Conservation (phyloP, 2,329 filamentous ascomycete genomes). For the Stromatinia cepivora region DNA sequence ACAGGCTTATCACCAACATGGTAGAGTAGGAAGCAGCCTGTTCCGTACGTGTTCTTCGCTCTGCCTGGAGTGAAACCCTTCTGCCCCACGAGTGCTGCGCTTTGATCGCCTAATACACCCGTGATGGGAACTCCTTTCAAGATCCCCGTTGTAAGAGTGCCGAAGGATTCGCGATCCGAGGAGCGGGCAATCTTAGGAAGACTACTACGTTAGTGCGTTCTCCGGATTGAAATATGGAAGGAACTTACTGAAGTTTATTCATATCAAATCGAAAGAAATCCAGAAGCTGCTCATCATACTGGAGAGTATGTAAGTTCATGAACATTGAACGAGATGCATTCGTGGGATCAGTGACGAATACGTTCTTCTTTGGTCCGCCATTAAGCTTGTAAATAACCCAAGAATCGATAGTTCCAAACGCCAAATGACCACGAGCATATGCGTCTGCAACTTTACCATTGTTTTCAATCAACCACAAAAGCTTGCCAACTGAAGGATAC, state of each 20-base stretch:
- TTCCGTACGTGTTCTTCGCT: constrained; percentile 86
- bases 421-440: constrained; percentile 73
- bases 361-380: constrained; percentile 61
- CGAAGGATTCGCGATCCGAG: constrained; percentile 68
- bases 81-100: constrained; percentile 76
- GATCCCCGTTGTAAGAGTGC: constrained; percentile 58
- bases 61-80: constrained; percentile 73
- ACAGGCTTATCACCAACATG: constrained; percentile 80
- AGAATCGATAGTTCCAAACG: constrained; percentile 84
- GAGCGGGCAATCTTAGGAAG: constrained; percentile 82
- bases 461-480: constrained; percentile 79
- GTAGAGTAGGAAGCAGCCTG: constrained; percentile 81
- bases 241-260: constrained; percentile 44
- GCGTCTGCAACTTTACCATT: constrained; percentile 67
- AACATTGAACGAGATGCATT: constrained; percentile 94
- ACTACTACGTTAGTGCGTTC: constrained; percentile 5
- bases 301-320: constrained; percentile 78
- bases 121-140: constrained; percentile 70
- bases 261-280: constrained; percentile 73
- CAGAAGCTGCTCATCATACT: constrained; percentile 77
- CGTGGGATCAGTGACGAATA: constrained; percentile 81
- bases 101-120: constrained; percentile 80
- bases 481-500: constrained; percentile 83
- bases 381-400: constrained; percentile 88
- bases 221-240: not conserved